Evolutionary conservation across 495 filamentous ascomycete genomes (phyloP), one percentile per base, ranked within the genome.

Genomic region (Collariella sp.): DNA sequence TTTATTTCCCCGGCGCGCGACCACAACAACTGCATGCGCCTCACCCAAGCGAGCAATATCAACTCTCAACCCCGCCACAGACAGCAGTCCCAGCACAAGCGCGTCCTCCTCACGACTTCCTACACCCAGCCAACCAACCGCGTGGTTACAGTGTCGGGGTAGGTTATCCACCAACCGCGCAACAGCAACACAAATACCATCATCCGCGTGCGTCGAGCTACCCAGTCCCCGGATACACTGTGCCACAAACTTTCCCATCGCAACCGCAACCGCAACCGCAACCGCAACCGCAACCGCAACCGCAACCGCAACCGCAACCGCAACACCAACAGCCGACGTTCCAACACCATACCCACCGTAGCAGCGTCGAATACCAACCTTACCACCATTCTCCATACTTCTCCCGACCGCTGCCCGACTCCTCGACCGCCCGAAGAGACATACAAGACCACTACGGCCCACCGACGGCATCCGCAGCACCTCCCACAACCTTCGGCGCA

Each of bases 41-140:
- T 56, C 47, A 62, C 35, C 56, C 54, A 62, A 50, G 52, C 46
- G 54, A 62, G 31, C 57, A 60, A 2, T 31, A 55, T 38, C 55
- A 59, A 22, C 26, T 57, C 2, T 10, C 60, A 16, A 58, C 60
- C 35, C 56, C 47, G 44, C 56, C 54, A 46, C 62, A 61, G 15
- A 16, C 45, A 9, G 26, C 26, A 31, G 4, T 31, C 42, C 7
- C 52, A 35, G 47, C 29, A 12, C 56, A 59, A 36, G n/a, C 33
- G 31, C 50, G 33, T 2, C 50, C 12, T 15, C 29, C 50, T 11
- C 16, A 19, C 55, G 35, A 47, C 24, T 18, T 16, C 41, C 47
- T 15, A 18, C 19, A 42, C 22, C 41, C n/a, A 5, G 22, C 20
- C 42, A 48, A 33, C 42, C 54, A 38, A 48, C 0, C 38, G 15